Percentiles rank a stretch among this genome's conserved stretches.
phyloP scores from a whole-genome alignment of 2,329 filamentous ascomycete species.

The Phyllosticta ampelicida region DNA sequence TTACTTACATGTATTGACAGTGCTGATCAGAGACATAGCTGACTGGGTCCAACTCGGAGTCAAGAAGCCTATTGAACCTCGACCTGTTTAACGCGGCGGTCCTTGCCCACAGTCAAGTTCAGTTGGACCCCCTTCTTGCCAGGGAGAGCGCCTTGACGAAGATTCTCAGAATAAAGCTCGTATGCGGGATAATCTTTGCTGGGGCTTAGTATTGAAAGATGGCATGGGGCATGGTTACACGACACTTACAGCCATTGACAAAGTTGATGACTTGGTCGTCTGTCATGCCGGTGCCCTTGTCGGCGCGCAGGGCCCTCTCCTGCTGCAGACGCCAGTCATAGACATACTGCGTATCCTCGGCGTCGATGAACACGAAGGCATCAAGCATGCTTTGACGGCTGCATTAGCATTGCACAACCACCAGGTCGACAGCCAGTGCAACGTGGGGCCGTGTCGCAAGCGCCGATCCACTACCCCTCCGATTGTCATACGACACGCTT shows the following conservation, averaged over 20 bases:
- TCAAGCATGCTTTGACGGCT: slow-evolving; percentile 37
- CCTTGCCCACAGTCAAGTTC: slow-evolving; percentile 38
- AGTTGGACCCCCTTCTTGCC: slow-evolving; percentile 36
- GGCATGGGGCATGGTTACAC: background rate
- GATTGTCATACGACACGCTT: background rate
- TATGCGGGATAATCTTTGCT: slow-evolving; percentile 39
- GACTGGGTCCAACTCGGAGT: background rate
- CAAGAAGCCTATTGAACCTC: slow-evolving; percentile 4
- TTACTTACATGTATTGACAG: background rate
- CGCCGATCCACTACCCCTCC: background rate
- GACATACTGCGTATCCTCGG: slow-evolving; percentile 61
- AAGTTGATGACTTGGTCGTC: slow-evolving; percentile 69
- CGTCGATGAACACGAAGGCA: slow-evolving; percentile 58
- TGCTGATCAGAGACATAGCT: background rate
- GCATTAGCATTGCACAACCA: slow-evolving; percentile 10
- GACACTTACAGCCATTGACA: slow-evolving; percentile 43
- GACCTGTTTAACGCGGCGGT: slow-evolving; percentile 11
- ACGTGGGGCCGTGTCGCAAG: background rate
- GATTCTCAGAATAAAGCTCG: slow-evolving; percentile 42
- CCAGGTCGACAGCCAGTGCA: background rate
- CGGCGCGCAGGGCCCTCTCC: slow-evolving; percentile 56
- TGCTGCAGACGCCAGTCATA: slow-evolving; percentile 79
- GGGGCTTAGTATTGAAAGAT: background rate
- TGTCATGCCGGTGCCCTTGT: slow-evolving; percentile 68
- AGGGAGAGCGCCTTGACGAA: slow-evolving; percentile 40